Percentiles rank a stretch among this genome's conserved stretches.
phyloP scores from a whole-genome alignment of 257 asterid genomes.

The Plectranthus barbatus region DNA sequence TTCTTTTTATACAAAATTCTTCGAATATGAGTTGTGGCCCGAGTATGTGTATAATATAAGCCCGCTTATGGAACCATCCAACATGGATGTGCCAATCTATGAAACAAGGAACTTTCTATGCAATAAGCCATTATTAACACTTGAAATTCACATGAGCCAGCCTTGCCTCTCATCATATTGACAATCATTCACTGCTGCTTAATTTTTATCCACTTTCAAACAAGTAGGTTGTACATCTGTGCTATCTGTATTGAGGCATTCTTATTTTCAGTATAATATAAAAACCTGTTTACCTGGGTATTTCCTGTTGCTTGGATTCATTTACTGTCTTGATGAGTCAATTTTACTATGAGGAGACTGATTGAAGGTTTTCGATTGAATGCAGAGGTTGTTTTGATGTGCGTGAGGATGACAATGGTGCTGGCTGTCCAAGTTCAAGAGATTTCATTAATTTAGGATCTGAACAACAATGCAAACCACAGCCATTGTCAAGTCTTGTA shows the following conservation, averaged over 20 bases:
- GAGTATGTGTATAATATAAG: too few relatives aligned
- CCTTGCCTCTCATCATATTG: not conserved
- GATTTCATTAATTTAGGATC: conserved; percentile 47
- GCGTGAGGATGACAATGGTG: conserved; percentile 57
- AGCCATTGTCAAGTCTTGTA: conserved; percentile 23
- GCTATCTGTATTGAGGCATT: not conserved
- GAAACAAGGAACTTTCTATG: not conserved
- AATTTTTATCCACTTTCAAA: not conserved
- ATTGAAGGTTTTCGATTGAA: conserved; percentile 16
- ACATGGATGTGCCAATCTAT: not conserved
- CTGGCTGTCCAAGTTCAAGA: conserved; percentile 58
- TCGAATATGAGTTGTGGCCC: too few relatives aligned
- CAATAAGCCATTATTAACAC: not conserved
- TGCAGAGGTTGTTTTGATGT: conserved; percentile 94
- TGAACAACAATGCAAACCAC: conserved; percentile 37
- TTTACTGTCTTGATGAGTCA: not conserved
- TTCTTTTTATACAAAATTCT: too few relatives aligned
- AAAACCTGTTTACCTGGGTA: not conserved
- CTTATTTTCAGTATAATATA: not conserved
- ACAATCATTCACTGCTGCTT: not conserved
- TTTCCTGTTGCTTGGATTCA: not conserved
- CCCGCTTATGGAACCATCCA: too few relatives aligned
- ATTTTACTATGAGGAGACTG: conserved; percentile 29
- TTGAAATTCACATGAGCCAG: not conserved
- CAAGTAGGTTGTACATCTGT: not conserved